phyloP scores from a whole-genome alignment of 352 stramenopile genomes.

The Phytophthora sansomeana region DNA sequence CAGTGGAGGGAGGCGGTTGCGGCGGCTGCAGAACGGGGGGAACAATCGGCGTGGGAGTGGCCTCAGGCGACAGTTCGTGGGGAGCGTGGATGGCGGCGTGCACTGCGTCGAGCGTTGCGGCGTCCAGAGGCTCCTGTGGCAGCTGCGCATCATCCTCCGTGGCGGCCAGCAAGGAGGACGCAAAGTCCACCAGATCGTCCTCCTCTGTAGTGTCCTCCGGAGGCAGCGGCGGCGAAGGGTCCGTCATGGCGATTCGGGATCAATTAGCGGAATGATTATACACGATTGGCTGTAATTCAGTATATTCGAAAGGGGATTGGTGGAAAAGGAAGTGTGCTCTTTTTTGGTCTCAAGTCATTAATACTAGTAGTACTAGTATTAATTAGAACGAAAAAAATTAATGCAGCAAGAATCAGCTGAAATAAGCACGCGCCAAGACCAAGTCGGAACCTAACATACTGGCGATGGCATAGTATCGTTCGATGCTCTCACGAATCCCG shows the following conservation, averaged over 20 bases:
- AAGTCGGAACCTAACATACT: too few species aligned
- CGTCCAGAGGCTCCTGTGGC: constrained; percentile 36
- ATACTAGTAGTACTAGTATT: too few species aligned
- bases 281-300: not conserved
- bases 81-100: constrained; percentile 42
- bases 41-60: not conserved
- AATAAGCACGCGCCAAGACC: too few species aligned
- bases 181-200: constrained; percentile 51
- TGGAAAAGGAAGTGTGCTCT: constrained; percentile 14
- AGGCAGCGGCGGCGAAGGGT: constrained; percentile 26
- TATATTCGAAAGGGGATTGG: not conserved
- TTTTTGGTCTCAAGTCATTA: too few species aligned
- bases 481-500: too few species aligned
- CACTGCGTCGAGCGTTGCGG: constrained; percentile 50
- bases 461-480: too few species aligned
- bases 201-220: constrained; percentile 30
- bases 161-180: constrained; percentile 49
- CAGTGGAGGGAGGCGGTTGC: not conserved
- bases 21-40: not conserved
- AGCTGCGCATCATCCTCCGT: constrained; percentile 36
- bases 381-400: too few species aligned
- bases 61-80: constrained; percentile 10
- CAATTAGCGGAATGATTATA: constrained; percentile 9
- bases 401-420: too few species aligned
- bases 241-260: constrained; percentile 16